A percentile compares a stretch with the other conserved stretches of the same genome.
Conservation (phyloP, 352 stramenopile species). For the Globisporangium cylindrosporum region DNA sequence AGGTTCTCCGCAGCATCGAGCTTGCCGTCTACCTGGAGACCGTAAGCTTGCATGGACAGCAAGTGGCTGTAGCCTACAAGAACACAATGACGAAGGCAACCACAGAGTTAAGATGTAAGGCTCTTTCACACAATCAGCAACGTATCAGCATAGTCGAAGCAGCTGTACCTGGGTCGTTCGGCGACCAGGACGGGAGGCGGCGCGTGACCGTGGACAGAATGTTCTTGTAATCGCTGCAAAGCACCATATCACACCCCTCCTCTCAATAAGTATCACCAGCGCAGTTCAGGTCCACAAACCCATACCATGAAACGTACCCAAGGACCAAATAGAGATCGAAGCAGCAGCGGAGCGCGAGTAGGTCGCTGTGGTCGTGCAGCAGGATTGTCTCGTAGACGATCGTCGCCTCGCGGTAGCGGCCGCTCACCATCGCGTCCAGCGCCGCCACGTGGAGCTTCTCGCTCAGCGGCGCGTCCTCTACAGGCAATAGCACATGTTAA, state of each 20-base stretch:
- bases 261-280: background rate
- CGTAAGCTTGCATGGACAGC: conserved; percentile 81
- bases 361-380: conserved; percentile 54
- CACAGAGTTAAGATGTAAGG: background rate
- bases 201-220: conserved; percentile 68
- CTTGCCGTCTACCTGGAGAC: conserved; percentile 58
- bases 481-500: background rate
- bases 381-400: conserved; percentile 82
- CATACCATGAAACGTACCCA: conserved; percentile 34
- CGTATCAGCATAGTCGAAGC: background rate
- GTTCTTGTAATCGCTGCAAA: conserved; percentile 70
- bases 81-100: no score
- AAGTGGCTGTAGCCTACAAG: conserved; percentile 66
- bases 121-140: background rate
- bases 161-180: conserved; percentile 45
- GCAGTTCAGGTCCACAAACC: background rate
- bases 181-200: conserved; percentile 71
- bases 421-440: conserved; percentile 64
- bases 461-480: conserved; percentile 23
- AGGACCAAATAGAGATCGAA: conserved; percentile 79
- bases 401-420: conserved; percentile 64
- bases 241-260: background rate
- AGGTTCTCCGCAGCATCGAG: conserved; percentile 66
- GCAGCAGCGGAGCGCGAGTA: conserved; percentile 74
- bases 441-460: conserved; percentile 79